A percentile compares a stretch with the other conserved stretches of the same genome.
phyloP scores from a whole-genome alignment of 2,329 filamentous ascomycete genomes.

The Pseudogymnoascus sp. region DNA sequence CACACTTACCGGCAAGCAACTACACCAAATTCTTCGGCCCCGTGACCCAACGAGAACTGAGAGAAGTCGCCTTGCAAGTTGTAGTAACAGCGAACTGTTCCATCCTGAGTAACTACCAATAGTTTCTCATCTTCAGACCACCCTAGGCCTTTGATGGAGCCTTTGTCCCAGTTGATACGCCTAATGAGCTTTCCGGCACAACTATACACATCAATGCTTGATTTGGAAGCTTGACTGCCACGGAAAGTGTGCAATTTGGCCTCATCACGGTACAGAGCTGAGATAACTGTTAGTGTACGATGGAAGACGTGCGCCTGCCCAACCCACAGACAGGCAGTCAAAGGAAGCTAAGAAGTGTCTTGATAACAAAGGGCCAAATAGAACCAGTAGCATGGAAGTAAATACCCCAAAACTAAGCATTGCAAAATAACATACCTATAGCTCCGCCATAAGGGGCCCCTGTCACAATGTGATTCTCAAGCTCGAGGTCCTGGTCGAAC shows the following conservation, averaged over 20 bases:
- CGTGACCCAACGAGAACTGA: slow-evolving; percentile 85
- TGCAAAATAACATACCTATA: slow-evolving; percentile 56
- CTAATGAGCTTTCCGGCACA: slow-evolving; percentile 82
- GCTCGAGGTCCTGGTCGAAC: slow-evolving; percentile 86
- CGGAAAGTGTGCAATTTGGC: slow-evolving; percentile 73
- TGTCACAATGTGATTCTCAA: slow-evolving; percentile 87
- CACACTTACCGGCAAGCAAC: slow-evolving; percentile 56
- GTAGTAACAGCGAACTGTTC: slow-evolving; percentile 77
- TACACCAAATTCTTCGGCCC: slow-evolving; percentile 80
- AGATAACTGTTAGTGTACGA: slow-evolving; percentile 23
- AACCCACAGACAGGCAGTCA: background rate
- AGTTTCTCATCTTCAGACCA: slow-evolving; percentile 96
- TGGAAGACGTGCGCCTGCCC: background rate
- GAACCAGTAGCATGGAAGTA: background rate
- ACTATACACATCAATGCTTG: slow-evolving; percentile 89
- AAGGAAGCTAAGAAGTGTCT: background rate
- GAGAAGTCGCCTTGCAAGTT: slow-evolving; percentile 92
- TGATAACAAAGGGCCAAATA: background rate
- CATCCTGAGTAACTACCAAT: slow-evolving; percentile 79
- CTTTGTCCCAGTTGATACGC: slow-evolving; percentile 85
- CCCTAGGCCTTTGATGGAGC: slow-evolving; percentile 75
- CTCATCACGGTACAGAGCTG: slow-evolving; percentile 84
- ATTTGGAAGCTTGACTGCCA: slow-evolving; percentile 61
- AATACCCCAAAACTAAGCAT: background rate
- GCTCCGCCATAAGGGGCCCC: slow-evolving; percentile 92